Evolutionary conservation across 805 yeast species (phyloP).

Genomic region (Metschnikowia peoriensis): DNA sequence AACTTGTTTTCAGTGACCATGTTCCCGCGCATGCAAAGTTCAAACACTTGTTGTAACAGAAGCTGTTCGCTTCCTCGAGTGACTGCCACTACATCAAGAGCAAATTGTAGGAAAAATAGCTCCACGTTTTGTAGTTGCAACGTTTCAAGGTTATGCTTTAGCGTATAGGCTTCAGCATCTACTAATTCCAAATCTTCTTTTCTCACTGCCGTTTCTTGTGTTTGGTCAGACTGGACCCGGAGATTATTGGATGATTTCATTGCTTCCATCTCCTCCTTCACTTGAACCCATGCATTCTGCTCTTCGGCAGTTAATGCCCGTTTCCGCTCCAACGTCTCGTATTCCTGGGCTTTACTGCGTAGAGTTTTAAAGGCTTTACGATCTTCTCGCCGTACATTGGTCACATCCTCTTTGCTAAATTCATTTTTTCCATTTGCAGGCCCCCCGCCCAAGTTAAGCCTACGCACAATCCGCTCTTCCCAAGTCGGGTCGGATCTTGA

Average conservation of each 20-base stretch:
- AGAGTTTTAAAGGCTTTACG: slow-evolving; percentile 69
- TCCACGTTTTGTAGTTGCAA: slow-evolving; percentile 78
- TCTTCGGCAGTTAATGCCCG: slow-evolving; percentile 27
- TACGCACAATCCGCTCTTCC: slow-evolving; percentile 58
- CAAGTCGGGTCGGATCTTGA: slow-evolving; percentile 94
- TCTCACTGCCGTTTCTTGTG: not conserved
- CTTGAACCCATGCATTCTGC: slow-evolving; percentile 20
- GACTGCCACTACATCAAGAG: slow-evolving; percentile 48
- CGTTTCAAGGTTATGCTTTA: slow-evolving; percentile 34
- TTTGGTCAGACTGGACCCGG: not conserved
- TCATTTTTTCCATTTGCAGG: slow-evolving; percentile 3
- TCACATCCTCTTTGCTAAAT: slow-evolving; percentile 70
- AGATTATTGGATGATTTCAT: slow-evolving; percentile 5
- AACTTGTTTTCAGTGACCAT: slow-evolving; percentile 27
- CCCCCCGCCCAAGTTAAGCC: slow-evolving; percentile 37
- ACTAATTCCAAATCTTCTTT: slow-evolving; percentile 14
- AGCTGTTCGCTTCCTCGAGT: slow-evolving; percentile 5
- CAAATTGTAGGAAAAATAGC: slow-evolving; percentile 64
- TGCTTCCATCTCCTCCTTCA: slow-evolving; percentile 10
- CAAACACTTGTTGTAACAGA: slow-evolving; percentile 25
- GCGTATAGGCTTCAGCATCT: slow-evolving; percentile 14
- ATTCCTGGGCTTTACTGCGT: slow-evolving; percentile 49
- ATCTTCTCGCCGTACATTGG: slow-evolving; percentile 67
- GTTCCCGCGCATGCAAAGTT: slow-evolving; percentile 20
- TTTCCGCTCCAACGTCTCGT: slow-evolving; percentile 48